Conservation (phyloP, 177 flowering plant species). For the Vitis hybrid region DNA sequence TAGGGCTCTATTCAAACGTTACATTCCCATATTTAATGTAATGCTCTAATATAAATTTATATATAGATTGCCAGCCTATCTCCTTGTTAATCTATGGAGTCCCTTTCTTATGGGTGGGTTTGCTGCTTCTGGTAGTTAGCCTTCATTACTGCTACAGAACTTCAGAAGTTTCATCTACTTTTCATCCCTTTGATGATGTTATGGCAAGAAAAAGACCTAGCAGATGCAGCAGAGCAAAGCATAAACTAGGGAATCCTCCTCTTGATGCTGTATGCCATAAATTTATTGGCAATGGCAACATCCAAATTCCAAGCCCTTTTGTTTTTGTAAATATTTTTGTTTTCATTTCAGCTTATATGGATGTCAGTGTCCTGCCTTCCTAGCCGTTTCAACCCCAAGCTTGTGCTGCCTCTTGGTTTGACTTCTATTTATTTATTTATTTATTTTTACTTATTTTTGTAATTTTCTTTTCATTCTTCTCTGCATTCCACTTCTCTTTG, state of each 20-base stretch:
- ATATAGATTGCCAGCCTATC: background rate
- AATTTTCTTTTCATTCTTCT: no score
- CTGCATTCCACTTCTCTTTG: no score
- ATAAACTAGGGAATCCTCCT: constrained; percentile 18
- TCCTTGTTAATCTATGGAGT: background rate
- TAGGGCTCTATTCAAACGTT: background rate
- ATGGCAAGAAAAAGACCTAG: constrained; percentile 32
- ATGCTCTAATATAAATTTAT: background rate
- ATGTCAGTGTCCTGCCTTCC: no score
- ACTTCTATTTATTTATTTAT: no score
- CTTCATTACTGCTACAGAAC: no score
- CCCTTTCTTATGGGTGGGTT: constrained; percentile 48
- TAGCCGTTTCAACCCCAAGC: no score
- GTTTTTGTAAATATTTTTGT: no score
- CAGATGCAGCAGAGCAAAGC: constrained; percentile 71
- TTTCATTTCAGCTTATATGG: no score
- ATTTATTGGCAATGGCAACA: no score
- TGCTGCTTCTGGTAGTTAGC: constrained; percentile 53
- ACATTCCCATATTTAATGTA: background rate
- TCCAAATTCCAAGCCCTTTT: no score
- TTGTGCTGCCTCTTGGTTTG: no score
- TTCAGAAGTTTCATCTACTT: constrained; percentile 25
- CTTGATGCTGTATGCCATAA: background rate
- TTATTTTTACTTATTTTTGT: background rate
- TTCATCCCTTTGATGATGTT: background rate